phyloP scores from a whole-genome alignment of 257 asterid genomes.

The Nicotiana obtusifolia region DNA sequence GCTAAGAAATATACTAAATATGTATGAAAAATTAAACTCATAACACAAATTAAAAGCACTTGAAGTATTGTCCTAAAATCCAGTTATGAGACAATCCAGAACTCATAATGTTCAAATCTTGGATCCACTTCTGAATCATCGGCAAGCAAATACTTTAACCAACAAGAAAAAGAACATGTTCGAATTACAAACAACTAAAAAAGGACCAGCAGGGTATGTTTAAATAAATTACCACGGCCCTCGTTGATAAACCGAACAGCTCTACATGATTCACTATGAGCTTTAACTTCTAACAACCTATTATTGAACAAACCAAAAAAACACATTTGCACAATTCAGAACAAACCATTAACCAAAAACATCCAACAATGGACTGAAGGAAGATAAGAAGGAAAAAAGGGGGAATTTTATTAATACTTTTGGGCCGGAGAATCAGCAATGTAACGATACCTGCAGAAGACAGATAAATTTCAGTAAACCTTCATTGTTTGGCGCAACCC shows the following conservation, averaged over 20 bases:
- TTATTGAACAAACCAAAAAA: background rate
- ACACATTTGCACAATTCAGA: background rate
- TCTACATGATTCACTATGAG: slow-evolving; percentile 87
- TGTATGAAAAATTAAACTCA: too few species aligned
- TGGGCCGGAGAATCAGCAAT: slow-evolving; percentile 53
- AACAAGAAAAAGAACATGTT: background rate
- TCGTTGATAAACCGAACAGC: slow-evolving; percentile 78
- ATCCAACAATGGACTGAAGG: background rate
- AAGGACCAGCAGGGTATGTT: background rate
- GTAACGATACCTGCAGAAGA: slow-evolving; percentile 50
- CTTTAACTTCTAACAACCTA: slow-evolving; percentile 66
- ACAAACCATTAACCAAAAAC: background rate
- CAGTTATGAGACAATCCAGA: too few species aligned
- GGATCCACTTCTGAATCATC: too few species aligned
- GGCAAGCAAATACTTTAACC: background rate
- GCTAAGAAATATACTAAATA: too few species aligned
- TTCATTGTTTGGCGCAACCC: background rate
- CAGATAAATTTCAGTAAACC: background rate
- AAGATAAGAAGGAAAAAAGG: background rate
- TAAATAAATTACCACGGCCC: slow-evolving; percentile 58
- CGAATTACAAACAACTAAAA: background rate
- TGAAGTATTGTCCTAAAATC: too few species aligned
- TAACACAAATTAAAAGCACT: too few species aligned
- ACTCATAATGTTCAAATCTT: too few species aligned
- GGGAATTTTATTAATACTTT: slow-evolving; percentile 32